Evolutionary conservation across 306 rosid species (phyloP), one percentile per base, ranked within the genome.

Genomic region (Ormosia emarginata): DNA sequence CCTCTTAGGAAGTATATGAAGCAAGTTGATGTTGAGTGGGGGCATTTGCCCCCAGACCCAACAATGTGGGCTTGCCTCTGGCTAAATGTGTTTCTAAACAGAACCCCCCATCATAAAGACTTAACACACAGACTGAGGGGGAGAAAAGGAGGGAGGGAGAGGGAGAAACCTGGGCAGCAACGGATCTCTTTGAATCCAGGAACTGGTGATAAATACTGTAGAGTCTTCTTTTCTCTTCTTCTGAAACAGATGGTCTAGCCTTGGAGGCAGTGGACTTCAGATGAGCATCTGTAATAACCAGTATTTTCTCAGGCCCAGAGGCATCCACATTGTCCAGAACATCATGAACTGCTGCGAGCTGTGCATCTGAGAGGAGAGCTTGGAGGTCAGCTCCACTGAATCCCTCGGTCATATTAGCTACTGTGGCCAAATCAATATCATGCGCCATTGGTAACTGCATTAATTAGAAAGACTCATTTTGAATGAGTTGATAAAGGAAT

Each of bases 301-400:
- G 98, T 79, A 75, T 88, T 75, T 83, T 92, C 24, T 82, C 81
- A 8, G 89, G 80, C 59, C 74, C 79, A 77, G 74, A 46, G 15
- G 84, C 44, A 61, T 82, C 84, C 7, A 39, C 47, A 64, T 81
- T 86, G 41, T 81, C 90, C 76, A 95, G 91, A 84, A 93, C 79
- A 64, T 93, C 96, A 78, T 95, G 97, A 74, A 95, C 98, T 50
- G 99, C 99, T 67, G 94, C 97, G 78, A 95, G 98, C 87, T 95
- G 98, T 3, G 97, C 97, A 81, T 95, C 99, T 36, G 98, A 95
- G 79, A 95, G 94, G 56, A 95, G 88, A 73, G 99, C 98, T 87
- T 93, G 99, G 78, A 95, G 98, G 82, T 93, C 99, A 53, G 99
- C 99, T 46, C 98, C 99, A 75, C 98, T 95, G 81, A 88, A 92